phyloP scores from a whole-genome alignment of 768 basidiomycete species.

The Mycena galopus region DNA sequence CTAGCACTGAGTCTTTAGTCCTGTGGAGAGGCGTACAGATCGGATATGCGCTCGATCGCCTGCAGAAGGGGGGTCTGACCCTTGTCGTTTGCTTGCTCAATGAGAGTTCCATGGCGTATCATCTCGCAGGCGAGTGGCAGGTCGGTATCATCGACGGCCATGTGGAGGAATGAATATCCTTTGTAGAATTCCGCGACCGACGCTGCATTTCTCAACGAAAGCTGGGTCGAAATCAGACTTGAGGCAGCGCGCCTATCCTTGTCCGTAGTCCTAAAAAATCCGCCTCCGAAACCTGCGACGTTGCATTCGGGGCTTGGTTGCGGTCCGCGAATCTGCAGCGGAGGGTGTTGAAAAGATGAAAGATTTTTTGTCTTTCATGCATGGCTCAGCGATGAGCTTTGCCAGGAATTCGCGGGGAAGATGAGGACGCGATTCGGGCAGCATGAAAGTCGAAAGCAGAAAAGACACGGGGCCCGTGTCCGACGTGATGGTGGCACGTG shows the following conservation, averaged over 20 bases:
- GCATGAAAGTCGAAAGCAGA: neutral
- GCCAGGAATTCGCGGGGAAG: conserved; percentile 24
- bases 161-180: conserved; percentile 26
- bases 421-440: conserved; percentile 4
- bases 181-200: neutral
- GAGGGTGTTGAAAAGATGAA: conserved; percentile 15
- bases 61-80: conserved; percentile 30
- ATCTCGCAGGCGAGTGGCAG: conserved; percentile 29
- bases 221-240: neutral
- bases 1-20: too few species aligned
- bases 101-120: conserved; percentile 14
- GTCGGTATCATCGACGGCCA: conserved; percentile 24
- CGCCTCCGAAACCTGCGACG: neutral
- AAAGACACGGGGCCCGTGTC: too few species aligned
- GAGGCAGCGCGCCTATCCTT: neutral
- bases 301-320: conserved; percentile 6
- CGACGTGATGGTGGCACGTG: too few species aligned
- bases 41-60: conserved; percentile 25
- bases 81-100: conserved; percentile 6
- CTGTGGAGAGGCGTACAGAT: too few species aligned
- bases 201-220: neutral
- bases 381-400: conserved; percentile 23
- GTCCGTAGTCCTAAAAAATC: conserved; percentile 18
- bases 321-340: conserved; percentile 6
- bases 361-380: conserved; percentile 17